These are phyloP conservation scores for Irpex sp. DNA, from an alignment of 1,284 basidiomycete genomes.

Conservation along the genomic window DNA sequence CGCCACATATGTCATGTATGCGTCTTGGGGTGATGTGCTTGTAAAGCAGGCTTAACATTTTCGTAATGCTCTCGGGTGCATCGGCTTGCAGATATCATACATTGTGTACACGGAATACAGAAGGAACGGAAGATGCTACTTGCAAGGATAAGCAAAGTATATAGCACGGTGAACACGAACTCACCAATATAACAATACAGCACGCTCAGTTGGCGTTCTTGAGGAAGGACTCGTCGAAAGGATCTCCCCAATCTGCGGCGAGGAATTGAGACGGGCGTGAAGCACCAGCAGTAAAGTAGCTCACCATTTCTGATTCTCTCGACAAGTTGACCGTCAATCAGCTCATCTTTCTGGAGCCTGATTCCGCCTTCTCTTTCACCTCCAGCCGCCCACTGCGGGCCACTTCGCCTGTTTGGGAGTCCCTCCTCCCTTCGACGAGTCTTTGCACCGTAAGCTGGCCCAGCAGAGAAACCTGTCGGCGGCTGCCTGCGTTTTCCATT, in stretches of 20 bases:
- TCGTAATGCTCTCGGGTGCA: neutral
- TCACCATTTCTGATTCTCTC: conserved; percentile 37
- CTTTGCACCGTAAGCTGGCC: conserved; percentile 26
- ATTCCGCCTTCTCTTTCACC: conserved; percentile 22
- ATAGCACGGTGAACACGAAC: neutral
- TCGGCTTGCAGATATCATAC: neutral
- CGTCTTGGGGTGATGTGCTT: too few relatives aligned
- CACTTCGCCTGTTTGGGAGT: neutral
- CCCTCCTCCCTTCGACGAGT: conserved; percentile 38
- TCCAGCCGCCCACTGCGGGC: conserved; percentile 18
- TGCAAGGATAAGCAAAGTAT: neutral
- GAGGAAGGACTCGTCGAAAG: conserved; percentile 36
- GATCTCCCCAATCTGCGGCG: conserved; percentile 41
- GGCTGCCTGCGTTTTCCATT: conserved; percentile 31
- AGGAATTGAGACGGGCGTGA: neutral
- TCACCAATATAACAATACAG: neutral
- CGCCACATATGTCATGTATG: too few relatives aligned
- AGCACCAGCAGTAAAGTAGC: conserved; percentile 9
- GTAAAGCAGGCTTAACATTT: neutral
- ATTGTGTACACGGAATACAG: neutral
- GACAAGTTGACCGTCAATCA: conserved; percentile 34
- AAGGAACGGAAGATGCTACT: neutral
- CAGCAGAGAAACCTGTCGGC: conserved; percentile 17
- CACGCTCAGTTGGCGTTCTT: conserved; percentile 20
- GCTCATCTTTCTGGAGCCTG: conserved; percentile 34